phyloP scores from a whole-genome alignment of 169 alveolate species.

The Plasmodium yoelii region DNA sequence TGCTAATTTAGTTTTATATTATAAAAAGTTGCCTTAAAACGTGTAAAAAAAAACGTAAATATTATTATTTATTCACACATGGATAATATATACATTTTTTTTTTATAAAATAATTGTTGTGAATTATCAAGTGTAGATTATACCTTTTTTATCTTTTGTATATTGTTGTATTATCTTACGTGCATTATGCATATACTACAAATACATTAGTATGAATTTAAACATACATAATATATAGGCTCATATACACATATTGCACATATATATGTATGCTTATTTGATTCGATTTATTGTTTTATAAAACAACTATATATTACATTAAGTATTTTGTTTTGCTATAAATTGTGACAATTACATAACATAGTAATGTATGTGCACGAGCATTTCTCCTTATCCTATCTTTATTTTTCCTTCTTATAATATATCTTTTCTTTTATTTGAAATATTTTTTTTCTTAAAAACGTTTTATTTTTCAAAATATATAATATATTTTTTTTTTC shows the following conservation, averaged over 20 bases:
- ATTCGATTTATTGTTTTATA: neutral
- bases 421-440: too few species aligned
- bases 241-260: neutral
- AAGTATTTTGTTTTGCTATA: neutral
- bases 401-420: too few species aligned
- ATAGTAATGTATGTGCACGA: too few species aligned
- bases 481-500: neutral
- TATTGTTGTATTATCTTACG: neutral
- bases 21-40: constrained; percentile 2
- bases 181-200: neutral
- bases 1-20: constrained; percentile 4
- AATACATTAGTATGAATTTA: neutral
- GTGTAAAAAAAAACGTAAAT: neutral
- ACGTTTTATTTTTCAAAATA: neutral
- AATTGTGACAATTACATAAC: neutral
- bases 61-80: neutral
- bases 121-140: neutral
- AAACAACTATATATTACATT: neutral
- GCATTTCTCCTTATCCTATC: too few species aligned
- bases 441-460: too few species aligned
- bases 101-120: constrained; percentile 7
- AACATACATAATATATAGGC: neutral
- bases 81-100: neutral
- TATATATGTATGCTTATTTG: neutral
- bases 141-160: constrained; percentile 3